phyloP scores from a whole-genome alignment of 192 early-diverging fungal genomes.

The Backusella macrospora region DNA sequence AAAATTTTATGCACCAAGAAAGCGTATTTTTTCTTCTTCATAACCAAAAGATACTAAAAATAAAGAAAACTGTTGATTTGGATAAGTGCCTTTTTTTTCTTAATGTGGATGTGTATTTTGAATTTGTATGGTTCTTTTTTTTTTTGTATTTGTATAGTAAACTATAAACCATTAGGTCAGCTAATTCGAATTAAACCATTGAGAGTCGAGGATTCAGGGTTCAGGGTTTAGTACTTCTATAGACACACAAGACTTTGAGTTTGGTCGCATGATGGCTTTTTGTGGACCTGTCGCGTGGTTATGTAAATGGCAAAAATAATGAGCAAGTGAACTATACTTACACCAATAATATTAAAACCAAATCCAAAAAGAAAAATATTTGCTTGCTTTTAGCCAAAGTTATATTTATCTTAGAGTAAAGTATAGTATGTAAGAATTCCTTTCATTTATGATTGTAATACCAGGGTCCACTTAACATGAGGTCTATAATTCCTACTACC shows the following conservation, averaged over 20 bases:
- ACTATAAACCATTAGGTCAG: not conserved
- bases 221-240: slow-evolving; percentile 10
- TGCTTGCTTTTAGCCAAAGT: not conserved
- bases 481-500: not conserved
- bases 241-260: not conserved
- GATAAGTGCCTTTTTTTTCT: not conserved
- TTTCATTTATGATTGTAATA: slow-evolving; percentile 6
- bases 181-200: slow-evolving; percentile 3
- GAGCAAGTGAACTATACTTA: not conserved
- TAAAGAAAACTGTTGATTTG: not conserved
- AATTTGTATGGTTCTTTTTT: not conserved
- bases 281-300: slow-evolving; percentile 9
- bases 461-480: slow-evolving; percentile 3
- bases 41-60: not conserved
- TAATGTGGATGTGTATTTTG: not conserved
- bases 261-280: slow-evolving; percentile 10
- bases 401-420: not conserved
- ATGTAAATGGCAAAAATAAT: not conserved
- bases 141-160: not conserved
- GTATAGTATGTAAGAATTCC: not conserved
- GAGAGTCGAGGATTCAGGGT: not conserved
- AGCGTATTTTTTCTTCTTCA: not conserved
- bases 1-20: not conserved
- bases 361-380: not conserved
- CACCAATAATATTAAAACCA: slow-evolving; percentile 3